Base-by-base conservation (phyloP, 208 protist species). In the Leishmania mexicana region DNA sequence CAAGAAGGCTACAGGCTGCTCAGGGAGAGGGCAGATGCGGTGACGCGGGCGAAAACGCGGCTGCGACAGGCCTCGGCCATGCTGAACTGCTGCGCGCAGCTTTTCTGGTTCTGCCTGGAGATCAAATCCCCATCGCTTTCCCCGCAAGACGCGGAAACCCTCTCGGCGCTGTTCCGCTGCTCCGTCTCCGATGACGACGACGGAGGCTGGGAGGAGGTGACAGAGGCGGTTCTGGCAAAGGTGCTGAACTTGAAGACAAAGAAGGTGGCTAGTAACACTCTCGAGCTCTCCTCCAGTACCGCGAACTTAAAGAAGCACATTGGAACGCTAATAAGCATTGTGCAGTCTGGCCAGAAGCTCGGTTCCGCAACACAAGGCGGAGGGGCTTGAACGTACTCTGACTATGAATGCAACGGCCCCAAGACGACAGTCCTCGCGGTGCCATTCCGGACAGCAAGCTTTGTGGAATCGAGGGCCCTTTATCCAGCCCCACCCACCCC, bases 151-250 rank as follows among this genome's bases (percentile, higher is more conserved):
- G 64, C 57, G 3, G 67, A 83, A 1, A 71, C 94, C 40, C 84
- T 98, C 11, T 76, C 85, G 58, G 83, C 85, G 5, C 75, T 96
- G 13, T 89, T 97, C 73, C 79, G 85, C 6, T 96, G 92, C 83
- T 72, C 85, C 49, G 88, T 96, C 67, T 81, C 79, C 11, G 85
- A 88, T 71, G 88, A 89, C 47, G 81, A 85, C 60, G 86, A 86
- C 2, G 84, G 86, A 35, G 93, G 91, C 13, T 99, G 98, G 98
- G 98, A 99, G 81, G 98, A 99, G 83, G 76, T 83, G 28, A 95
- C 92, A 11, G 92, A 97, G 54, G 88, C 89, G 40, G 87, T 90
- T 11, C 73, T 98, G 67, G 86, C 85, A 13, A 89, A 93, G 75
- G 75, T 98, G 72, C 74, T 98, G 28, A 84, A 87, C n/a, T 58